phyloP scores from a whole-genome alignment of 2,329 filamentous ascomycete species.

The Drechslerella dactyloides region DNA sequence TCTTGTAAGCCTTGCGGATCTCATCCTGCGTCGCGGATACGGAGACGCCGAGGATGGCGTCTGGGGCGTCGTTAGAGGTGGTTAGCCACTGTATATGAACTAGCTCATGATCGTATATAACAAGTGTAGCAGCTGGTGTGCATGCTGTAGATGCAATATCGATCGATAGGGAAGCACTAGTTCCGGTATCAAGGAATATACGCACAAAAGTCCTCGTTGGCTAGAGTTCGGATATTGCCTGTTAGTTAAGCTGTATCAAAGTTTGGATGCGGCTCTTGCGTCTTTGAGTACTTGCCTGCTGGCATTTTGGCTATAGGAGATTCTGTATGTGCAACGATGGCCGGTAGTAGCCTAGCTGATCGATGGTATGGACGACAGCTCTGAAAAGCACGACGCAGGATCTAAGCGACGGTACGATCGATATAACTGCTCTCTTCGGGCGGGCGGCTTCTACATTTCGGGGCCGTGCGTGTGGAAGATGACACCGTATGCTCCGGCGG shows the following conservation, averaged over 20 bases:
- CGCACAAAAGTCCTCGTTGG: conserved; percentile 43
- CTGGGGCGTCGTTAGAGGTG: conserved; percentile 60
- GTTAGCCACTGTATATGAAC: conserved; percentile 16
- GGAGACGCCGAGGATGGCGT: conserved; percentile 75
- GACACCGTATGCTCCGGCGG: conserved; percentile 27
- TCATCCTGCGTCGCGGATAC: conserved; percentile 79
- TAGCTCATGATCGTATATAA: background rate
- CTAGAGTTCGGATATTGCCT: conserved; percentile 1
- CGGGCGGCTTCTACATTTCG: conserved; percentile 6
- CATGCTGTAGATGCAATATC: background rate
- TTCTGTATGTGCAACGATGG: too few relatives aligned
- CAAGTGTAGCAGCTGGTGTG: background rate
- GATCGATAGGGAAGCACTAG: background rate
- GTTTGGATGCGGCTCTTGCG: background rate
- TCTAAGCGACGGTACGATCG: too few relatives aligned
- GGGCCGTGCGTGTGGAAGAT: conserved; percentile 4
- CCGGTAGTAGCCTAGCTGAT: background rate
- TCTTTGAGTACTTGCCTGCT: conserved; percentile 22
- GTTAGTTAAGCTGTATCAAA: conserved; percentile 5
- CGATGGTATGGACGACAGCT: background rate
- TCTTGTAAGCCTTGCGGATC: conserved; percentile 86
- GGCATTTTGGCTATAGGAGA: conserved; percentile 20
- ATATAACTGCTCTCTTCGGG: too few relatives aligned
- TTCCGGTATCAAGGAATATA: background rate
- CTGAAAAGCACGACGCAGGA: background rate